Conservation (phyloP, 2,329 filamentous ascomycete species). For the Lasiodiplodia sp. region DNA sequence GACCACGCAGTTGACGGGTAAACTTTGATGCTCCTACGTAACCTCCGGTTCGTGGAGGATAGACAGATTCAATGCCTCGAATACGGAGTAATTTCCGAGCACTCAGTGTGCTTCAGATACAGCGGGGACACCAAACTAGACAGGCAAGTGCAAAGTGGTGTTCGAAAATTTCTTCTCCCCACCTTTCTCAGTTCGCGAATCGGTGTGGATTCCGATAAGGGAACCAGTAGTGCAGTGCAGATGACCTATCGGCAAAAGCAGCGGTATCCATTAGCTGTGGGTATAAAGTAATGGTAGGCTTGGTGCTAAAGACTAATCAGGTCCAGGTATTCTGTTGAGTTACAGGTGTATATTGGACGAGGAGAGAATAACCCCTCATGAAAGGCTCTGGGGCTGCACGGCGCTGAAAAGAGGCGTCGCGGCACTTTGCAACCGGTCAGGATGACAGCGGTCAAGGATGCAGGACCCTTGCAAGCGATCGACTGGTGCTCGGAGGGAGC, state of each 20-base stretch:
- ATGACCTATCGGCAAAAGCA: slow-evolving; percentile 21
- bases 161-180: slow-evolving; percentile 11
- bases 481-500: slow-evolving; percentile 12
- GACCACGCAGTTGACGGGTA: not conserved
- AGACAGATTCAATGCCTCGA: not conserved
- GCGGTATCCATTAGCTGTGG: slow-evolving; percentile 10
- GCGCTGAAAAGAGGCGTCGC: slow-evolving; percentile 26
- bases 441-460: slow-evolving; percentile 17
- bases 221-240: slow-evolving; percentile 8
- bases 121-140: not conserved
- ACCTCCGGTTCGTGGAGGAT: not conserved
- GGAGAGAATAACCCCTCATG: slow-evolving; percentile 22
- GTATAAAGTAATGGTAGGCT: slow-evolving; percentile 11
- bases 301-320: slow-evolving; percentile 11
- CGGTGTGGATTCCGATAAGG: slow-evolving; percentile 14
- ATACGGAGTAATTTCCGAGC: slow-evolving; percentile 2
- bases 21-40: not conserved
- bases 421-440: slow-evolving; percentile 16
- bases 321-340: slow-evolving; percentile 15
- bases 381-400: slow-evolving; percentile 15
- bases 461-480: slow-evolving; percentile 18
- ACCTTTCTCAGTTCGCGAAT: slow-evolving; percentile 5
- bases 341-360: slow-evolving; percentile 25
- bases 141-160: not conserved
- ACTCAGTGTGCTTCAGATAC: not conserved